phyloP scores from a whole-genome alignment of 345 rosid genomes.

The Citrus reticulata region DNA sequence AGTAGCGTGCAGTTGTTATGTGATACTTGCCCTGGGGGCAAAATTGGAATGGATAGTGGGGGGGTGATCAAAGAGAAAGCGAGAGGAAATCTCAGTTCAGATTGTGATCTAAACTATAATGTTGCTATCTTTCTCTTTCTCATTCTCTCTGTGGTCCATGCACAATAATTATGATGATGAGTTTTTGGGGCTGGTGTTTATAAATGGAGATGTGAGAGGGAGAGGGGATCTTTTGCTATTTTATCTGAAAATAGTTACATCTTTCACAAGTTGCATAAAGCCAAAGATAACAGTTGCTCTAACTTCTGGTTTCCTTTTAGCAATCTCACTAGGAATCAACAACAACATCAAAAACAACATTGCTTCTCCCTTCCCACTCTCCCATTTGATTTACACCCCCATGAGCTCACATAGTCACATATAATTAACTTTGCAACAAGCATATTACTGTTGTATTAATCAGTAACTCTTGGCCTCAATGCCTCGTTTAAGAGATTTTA shows the following conservation, averaged over 20 bases:
- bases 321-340: slow-evolving; percentile 27
- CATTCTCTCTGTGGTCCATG: slow-evolving; percentile 33
- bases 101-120: slow-evolving; percentile 40
- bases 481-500: no score
- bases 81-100: neutral
- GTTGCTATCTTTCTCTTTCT: slow-evolving; percentile 22
- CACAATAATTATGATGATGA: neutral
- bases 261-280: slow-evolving; percentile 62
- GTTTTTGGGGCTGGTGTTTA: neutral
- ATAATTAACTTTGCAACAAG: no score
- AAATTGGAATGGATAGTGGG: neutral
- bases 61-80: neutral
- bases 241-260: slow-evolving; percentile 38
- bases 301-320: slow-evolving; percentile 29
- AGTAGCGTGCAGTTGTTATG: no score
- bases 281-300: slow-evolving; percentile 59
- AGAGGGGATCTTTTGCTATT: slow-evolving; percentile 38
- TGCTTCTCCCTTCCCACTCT: no score
- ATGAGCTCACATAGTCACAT: slow-evolving; percentile 17
- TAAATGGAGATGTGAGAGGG: neutral
- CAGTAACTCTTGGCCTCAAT: no score
- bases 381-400: slow-evolving; percentile 4
- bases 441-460: no score
- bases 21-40: neutral
- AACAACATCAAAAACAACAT: neutral